Conservation (phyloP, 192 early-diverging fungal genomes). For the Coemansia sp. region DNA sequence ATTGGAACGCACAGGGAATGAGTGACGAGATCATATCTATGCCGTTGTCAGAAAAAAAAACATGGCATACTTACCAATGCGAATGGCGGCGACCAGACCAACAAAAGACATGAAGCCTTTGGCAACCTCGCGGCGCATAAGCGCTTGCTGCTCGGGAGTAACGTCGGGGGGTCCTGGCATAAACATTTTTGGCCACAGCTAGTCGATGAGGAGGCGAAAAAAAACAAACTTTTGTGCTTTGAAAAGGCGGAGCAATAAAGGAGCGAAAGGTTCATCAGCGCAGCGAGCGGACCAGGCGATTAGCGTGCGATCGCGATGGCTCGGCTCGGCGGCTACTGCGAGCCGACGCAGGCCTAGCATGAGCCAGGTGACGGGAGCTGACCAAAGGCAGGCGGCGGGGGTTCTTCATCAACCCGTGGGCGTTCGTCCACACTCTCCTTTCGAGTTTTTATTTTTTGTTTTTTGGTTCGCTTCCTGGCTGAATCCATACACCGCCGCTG, state of each 20-base stretch:
- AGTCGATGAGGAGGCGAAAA: background rate
- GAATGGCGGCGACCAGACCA: conserved; percentile 39
- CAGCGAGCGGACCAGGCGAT: no score
- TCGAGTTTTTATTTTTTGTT: no score
- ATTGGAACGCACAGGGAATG: background rate
- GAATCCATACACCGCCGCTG: background rate
- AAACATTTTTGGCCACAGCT: conserved; percentile 23
- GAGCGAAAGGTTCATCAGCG: no score
- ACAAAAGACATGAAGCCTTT: conserved; percentile 43
- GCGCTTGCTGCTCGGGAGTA: conserved; percentile 44
- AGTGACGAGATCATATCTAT: background rate
- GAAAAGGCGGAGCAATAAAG: background rate
- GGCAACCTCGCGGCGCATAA: conserved; percentile 39
- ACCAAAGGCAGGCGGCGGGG: no score
- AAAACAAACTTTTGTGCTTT: background rate
- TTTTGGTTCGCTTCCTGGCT: background rate
- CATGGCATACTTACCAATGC: conserved; percentile 38
- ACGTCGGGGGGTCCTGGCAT: conserved; percentile 49
- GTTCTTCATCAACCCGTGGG: no score
- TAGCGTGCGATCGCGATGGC: no score
- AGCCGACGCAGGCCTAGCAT: no score
- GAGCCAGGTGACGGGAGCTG: no score
- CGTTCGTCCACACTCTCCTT: no score
- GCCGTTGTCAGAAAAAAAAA: background rate
- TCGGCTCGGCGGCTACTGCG: no score